phyloP scores from a whole-genome alignment of 805 yeast species.

The Scheffersomyces spartinae region DNA sequence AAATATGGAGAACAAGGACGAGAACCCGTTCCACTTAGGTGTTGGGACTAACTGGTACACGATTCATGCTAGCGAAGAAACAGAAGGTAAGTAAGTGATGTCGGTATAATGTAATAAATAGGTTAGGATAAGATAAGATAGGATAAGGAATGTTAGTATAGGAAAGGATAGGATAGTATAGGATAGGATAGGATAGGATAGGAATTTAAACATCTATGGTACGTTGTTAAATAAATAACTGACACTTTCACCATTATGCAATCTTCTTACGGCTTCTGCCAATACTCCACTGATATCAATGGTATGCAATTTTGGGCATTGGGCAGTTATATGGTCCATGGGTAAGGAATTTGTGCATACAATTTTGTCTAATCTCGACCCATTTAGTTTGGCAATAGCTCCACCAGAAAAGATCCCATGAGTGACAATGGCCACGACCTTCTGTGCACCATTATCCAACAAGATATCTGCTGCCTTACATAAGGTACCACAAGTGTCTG shows the following conservation, averaged over 20 bases:
- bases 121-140: too few species aligned
- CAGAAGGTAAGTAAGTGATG: too few species aligned
- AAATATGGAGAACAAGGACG: conserved; percentile 16
- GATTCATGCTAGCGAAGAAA: conserved; percentile 42
- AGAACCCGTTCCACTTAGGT: conserved; percentile 58
- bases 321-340: conserved; percentile 45
- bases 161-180: too few species aligned
- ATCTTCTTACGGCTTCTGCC: conserved; percentile 89
- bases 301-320: conserved; percentile 60
- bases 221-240: conserved; percentile 71
- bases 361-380: conserved; percentile 55
- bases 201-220: too few species aligned
- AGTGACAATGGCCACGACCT: conserved; percentile 87
- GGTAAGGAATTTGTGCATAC: conserved; percentile 95
- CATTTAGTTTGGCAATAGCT: conserved; percentile 64
- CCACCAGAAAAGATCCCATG: conserved; percentile 88
- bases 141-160: too few species aligned
- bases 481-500: conserved; percentile 95
- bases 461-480: conserved; percentile 90
- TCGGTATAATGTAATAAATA: too few species aligned
- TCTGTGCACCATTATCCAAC: conserved; percentile 67
- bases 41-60: conserved; percentile 54
- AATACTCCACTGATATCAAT: conserved; percentile 78
- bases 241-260: conserved; percentile 94
- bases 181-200: too few species aligned